These are phyloP conservation scores for Babesia microti DNA, from an alignment of 169 alveolate species.

Conservation along the genomic window DNA sequence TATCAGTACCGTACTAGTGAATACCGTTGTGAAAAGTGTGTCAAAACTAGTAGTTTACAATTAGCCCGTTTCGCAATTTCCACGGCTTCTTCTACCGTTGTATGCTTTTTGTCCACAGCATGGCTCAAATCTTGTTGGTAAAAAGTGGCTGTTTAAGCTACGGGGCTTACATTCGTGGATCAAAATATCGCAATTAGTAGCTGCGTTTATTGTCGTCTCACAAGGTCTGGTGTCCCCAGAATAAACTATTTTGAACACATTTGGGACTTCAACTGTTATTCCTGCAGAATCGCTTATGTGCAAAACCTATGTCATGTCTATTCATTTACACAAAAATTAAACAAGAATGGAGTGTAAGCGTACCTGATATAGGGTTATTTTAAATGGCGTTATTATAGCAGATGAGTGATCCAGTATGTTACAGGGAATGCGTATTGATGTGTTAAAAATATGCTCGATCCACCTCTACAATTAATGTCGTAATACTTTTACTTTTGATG, in stretches of 20 bases:
- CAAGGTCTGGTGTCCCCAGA: slow-evolving; percentile 87
- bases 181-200: slow-evolving; percentile 68
- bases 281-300: slow-evolving; percentile 65
- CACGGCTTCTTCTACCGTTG: slow-evolving; percentile 60
- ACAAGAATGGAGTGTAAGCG: too few relatives aligned
- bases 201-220: slow-evolving; percentile 55
- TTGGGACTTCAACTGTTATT: slow-evolving; percentile 15
- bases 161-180: slow-evolving; percentile 72
- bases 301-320: too few relatives aligned
- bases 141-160: slow-evolving; percentile 60
- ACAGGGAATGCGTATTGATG: slow-evolving; percentile 6
- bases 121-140: slow-evolving; percentile 52
- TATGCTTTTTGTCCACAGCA: slow-evolving; percentile 64
- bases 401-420: too few relatives aligned
- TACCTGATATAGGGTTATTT: too few relatives aligned
- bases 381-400: too few relatives aligned
- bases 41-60: slow-evolving; percentile 58
- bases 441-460: slow-evolving; percentile 18
- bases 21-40: slow-evolving; percentile 84
- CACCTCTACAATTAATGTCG: slow-evolving; percentile 17
- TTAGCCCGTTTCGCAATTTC: slow-evolving; percentile 45
- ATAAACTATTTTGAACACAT: slow-evolving; percentile 62
- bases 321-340: too few relatives aligned
- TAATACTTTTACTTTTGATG: slow-evolving; percentile 27
- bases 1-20: slow-evolving; percentile 47